A percentile compares a stretch with the other conserved stretches of the same genome.
Conservation (phyloP, 345 rosid genomes). For the Firmiana major region DNA sequence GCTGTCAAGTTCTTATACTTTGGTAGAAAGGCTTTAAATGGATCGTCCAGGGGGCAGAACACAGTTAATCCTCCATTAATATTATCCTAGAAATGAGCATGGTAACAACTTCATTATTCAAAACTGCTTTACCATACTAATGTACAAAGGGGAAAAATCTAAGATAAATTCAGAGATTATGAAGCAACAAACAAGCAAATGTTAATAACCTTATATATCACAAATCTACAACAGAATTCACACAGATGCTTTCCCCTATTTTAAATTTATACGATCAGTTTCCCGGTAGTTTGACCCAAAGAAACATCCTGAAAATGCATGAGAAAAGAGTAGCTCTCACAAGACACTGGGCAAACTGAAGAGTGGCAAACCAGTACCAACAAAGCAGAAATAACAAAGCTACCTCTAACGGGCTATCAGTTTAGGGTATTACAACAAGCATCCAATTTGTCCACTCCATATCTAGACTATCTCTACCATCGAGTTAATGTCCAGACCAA, state of each 20-base stretch:
- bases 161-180: background rate
- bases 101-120: background rate
- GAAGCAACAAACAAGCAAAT: background rate
- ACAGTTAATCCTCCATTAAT: conserved; percentile 88
- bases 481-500: background rate
- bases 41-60: conserved; percentile 87
- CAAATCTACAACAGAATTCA: background rate
- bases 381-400: background rate
- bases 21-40: conserved; percentile 77
- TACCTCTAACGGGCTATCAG: too few species aligned
- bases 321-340: background rate
- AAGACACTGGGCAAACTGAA: background rate
- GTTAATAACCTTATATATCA: background rate
- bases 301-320: conserved; percentile 22
- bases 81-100: conserved; percentile 44
- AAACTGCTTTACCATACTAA: background rate
- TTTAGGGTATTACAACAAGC: background rate
- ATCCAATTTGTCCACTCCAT: background rate
- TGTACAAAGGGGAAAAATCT: background rate
- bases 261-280: background rate
- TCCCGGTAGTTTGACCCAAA: conserved; percentile 44
- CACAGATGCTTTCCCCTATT: background rate
- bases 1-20: conserved; percentile 79
- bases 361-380: background rate
- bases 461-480: background rate